Conservation (phyloP, 306 rosid genomes). For the Pterocarpus macrocarpus region DNA sequence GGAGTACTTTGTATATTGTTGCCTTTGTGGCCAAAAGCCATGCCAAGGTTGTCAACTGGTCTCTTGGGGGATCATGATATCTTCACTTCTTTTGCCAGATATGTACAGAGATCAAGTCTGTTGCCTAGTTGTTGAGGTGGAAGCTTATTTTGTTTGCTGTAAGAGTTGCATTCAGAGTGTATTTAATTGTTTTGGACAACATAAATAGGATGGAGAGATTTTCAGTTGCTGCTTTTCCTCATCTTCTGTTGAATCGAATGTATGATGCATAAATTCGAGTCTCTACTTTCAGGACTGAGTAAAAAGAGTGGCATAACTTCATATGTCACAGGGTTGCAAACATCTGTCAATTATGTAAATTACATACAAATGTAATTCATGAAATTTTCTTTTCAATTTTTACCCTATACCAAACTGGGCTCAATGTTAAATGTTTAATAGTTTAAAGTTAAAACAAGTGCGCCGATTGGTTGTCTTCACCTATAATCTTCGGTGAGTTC, state of each 20-base stretch:
- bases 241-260: constrained; percentile 3
- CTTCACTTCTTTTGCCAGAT: constrained; percentile 35
- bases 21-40: constrained; percentile 23
- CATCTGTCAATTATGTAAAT: not conserved
- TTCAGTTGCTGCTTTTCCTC: not conserved
- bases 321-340: not conserved
- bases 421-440: no score
- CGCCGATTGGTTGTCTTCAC: no score
- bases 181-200: constrained; percentile 16
- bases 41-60: constrained; percentile 19
- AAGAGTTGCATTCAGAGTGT: constrained; percentile 23
- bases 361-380: no score
- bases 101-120: constrained; percentile 30
- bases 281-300: constrained; percentile 1
- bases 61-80: constrained; percentile 29
- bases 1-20: constrained; percentile 9
- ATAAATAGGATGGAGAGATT: constrained; percentile 34
- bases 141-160: constrained; percentile 35
- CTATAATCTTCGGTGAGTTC: no score
- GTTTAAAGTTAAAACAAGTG: no score
- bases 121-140: constrained; percentile 26
- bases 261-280: not conserved
- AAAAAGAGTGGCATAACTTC: constrained; percentile 1
- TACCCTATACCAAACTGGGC: no score
- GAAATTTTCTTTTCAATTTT: no score